These are phyloP conservation scores for Actinomortierella ambigua DNA, from an alignment of 371 early-diverging fungal species.

Conservation along the genomic window DNA sequence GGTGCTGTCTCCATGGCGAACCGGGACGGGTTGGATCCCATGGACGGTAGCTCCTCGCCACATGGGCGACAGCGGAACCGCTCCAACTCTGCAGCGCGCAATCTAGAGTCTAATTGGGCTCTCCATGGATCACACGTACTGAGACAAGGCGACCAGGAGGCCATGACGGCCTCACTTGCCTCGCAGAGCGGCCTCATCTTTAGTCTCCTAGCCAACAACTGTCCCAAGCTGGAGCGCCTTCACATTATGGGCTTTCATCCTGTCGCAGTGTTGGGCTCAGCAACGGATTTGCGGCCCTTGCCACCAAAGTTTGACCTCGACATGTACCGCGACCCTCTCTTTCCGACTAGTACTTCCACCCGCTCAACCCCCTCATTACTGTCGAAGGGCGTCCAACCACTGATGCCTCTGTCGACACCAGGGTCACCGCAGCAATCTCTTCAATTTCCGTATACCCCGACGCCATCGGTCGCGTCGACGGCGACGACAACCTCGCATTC, in stretches of 20 bases:
- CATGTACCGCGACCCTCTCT: not conserved
- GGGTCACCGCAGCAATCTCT: no score
- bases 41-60: not conserved
- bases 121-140: not conserved
- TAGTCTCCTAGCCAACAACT: conserved; percentile 19
- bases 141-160: conserved; percentile 5
- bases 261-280: conserved; percentile 28
- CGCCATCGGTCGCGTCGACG: not conserved
- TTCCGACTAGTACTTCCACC: not conserved
- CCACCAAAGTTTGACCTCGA: conserved; percentile 10
- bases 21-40: conserved; percentile 18
- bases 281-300: conserved; percentile 27
- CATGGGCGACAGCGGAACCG: not conserved
- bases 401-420: no score
- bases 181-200: conserved; percentile 21
- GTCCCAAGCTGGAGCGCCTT: conserved; percentile 16
- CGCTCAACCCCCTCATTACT: not conserved
- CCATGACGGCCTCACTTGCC: conserved; percentile 13
- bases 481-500: not conserved
- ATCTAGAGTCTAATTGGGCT: not conserved
- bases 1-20: conserved; percentile 19
- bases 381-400: no score
- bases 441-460: not conserved
- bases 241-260: conserved; percentile 27
- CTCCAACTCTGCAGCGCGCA: conserved; percentile 6